phyloP scores from a whole-genome alignment of 192 early-diverging fungal species.

The Coemansia sp. region DNA sequence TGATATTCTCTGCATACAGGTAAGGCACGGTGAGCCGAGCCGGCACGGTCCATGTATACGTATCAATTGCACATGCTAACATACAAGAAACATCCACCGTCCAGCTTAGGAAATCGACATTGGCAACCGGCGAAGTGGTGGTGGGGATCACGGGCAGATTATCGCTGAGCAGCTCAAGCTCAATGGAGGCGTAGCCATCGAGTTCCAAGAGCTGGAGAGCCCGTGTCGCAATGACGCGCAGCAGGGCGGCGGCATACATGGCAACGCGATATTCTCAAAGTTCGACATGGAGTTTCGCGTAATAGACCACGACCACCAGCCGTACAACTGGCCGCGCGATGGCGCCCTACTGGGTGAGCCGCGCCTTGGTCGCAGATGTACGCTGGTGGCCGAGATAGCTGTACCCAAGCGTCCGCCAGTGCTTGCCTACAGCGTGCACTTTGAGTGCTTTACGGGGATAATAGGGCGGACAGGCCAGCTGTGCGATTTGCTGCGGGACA shows the following conservation, averaged over 20 bases:
- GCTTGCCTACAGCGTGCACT: slow-evolving; percentile 71
- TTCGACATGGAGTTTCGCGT: slow-evolving; percentile 63
- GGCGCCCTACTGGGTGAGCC: slow-evolving; percentile 65
- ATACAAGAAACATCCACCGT: background rate
- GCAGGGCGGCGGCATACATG: slow-evolving; percentile 79
- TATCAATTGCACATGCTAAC: background rate
- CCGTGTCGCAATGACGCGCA: slow-evolving; percentile 56
- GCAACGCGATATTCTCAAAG: slow-evolving; percentile 72
- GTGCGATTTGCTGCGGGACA: slow-evolving; percentile 68
- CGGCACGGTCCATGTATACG: background rate
- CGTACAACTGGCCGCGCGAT: slow-evolving; percentile 69
- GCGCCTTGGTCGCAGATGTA: slow-evolving; percentile 60
- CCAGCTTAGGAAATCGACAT: slow-evolving; percentile 77
- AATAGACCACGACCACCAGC: slow-evolving; percentile 66
- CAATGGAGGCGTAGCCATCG: slow-evolving; percentile 68
- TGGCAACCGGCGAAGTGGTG: slow-evolving; percentile 65
- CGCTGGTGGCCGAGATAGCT: slow-evolving; percentile 61
- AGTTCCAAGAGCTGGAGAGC: slow-evolving; percentile 73
- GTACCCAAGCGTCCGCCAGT: slow-evolving; percentile 55
- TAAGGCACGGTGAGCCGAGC: slow-evolving; percentile 1
- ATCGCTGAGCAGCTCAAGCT: slow-evolving; percentile 60
- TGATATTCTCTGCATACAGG: slow-evolving; percentile 71
- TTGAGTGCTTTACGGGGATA: slow-evolving; percentile 75
- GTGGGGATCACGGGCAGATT: slow-evolving; percentile 60
- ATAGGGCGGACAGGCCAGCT: slow-evolving; percentile 66